Base-by-base conservation (phyloP, 2,329 filamentous ascomycete genomes). In the Diaporthe sp. region DNA sequence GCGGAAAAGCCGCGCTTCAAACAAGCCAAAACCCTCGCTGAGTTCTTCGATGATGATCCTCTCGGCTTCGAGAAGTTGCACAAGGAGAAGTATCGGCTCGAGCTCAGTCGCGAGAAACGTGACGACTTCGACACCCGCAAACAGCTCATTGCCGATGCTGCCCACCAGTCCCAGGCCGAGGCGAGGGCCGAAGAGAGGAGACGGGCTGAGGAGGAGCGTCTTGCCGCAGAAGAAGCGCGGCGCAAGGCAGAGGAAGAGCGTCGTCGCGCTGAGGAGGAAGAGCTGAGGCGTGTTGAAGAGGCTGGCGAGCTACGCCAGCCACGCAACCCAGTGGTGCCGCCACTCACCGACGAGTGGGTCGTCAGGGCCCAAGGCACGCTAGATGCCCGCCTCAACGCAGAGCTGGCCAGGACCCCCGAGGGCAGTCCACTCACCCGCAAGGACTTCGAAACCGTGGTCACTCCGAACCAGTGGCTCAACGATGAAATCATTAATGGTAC, bases 401-500 rank as follows among this genome's bases (percentile, higher is more conserved):
- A 81, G 66, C 81, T 90, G 68, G 86, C 85, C 74, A 86, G 81
- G 71, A 87, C 88, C 13, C 82, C 84, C 9, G 88, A 89, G 76
- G 87, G 88, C 1, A 85, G 85, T 3, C 84, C 88, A 17, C 82
- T 94, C 22, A 85, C 80, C 1, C 81, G 84, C 2, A 89, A 90
- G 70, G 92, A 94, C 79, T 92, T 95, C 78, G 85, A 83, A n/a
- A 92, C 88, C 61, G 83, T 95, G 10, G 86, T 92, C 22, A 85
- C 85, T 25, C 81, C 84, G 12, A 86, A 83, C 0, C 86, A 86
- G 38, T 96, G 94, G 94, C 87, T 96, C 9, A 95, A 96, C 77
- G 94, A 96, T 81, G 92, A 94, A 78, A 90, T 93, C 68, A 90
- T 96, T 78, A 94, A 95, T 78, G 89, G 90, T 19, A 90, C 90